Evolutionary conservation across 2,329 filamentous ascomycete genomes (phyloP).

Genomic region (Phialemonium atrogriseum): DNA sequence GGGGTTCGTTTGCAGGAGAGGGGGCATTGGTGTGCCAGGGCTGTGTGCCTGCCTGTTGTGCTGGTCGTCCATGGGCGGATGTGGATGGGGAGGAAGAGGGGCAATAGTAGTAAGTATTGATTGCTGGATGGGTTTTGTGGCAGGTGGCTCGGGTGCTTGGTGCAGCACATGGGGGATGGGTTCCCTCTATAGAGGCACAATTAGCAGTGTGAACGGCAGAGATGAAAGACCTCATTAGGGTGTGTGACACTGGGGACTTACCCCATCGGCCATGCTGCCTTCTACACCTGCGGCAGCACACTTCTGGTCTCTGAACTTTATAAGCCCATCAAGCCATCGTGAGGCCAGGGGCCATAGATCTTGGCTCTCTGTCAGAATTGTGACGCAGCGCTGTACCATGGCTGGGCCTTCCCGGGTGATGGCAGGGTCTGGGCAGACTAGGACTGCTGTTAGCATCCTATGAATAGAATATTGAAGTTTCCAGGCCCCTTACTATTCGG

Average conservation of each 20-base stretch:
- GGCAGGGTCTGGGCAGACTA: slow-evolving; percentile 32
- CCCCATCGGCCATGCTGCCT: slow-evolving; percentile 42
- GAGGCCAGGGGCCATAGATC: slow-evolving; percentile 43
- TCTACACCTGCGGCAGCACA: slow-evolving; percentile 29
- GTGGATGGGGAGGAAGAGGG: no score
- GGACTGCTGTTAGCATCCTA: slow-evolving; percentile 7
- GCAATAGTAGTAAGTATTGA: no score
- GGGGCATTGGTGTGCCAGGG: slow-evolving; percentile 10
- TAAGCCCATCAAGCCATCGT: slow-evolving; percentile 43
- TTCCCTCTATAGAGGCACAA: slow-evolving; percentile 16
- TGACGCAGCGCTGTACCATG: slow-evolving; percentile 37
- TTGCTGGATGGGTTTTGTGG: slow-evolving; percentile 5
- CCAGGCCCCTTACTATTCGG: slow-evolving; percentile 39
- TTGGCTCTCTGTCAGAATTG: slow-evolving; percentile 38
- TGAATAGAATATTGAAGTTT: no score
- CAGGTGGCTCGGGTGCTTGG: slow-evolving; percentile 4
- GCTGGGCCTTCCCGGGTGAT: slow-evolving; percentile 31
- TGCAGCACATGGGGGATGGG: slow-evolving; percentile 20
- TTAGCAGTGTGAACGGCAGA: slow-evolving; percentile 2
- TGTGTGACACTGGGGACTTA: slow-evolving; percentile 14
- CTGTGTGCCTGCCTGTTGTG: slow-evolving; percentile 3
- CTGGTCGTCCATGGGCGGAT: slow-evolving; percentile 5
- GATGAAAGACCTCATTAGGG: background rate
- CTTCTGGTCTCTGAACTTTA: slow-evolving; percentile 36
- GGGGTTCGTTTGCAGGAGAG: slow-evolving; percentile 6